Evolutionary conservation across 2,329 filamentous ascomycete species (phyloP).

Genomic region (Ophiostoma pallidulum): DNA sequence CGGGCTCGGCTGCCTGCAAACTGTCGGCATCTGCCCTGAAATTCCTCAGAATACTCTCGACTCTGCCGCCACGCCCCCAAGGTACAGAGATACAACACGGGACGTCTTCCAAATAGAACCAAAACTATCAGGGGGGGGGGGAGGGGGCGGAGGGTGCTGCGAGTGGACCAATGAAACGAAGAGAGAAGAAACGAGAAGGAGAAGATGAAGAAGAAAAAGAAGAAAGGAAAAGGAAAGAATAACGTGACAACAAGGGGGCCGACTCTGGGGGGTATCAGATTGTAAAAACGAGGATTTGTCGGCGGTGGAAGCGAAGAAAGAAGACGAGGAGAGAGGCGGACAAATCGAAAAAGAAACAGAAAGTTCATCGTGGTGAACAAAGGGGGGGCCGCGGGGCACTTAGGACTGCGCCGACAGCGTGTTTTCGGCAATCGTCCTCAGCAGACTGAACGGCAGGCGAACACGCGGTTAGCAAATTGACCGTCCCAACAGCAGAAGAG

Average conservation of each 20-base stretch:
- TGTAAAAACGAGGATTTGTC: too few species aligned
- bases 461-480: neutral
- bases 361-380: too few species aligned
- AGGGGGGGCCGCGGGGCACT: neutral
- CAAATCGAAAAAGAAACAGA: neutral
- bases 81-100: too few species aligned
- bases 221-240: neutral
- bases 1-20: too few species aligned
- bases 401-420: conserved; percentile 4
- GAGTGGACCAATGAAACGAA: too few species aligned
- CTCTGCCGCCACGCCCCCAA: too few species aligned
- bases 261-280: conserved; percentile 11
- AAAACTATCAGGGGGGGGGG: too few species aligned
- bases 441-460: neutral
- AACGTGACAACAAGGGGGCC: neutral
- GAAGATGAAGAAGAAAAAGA: neutral
- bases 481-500: neutral
- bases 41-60: too few species aligned
- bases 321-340: neutral
- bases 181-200: neutral
- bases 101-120: too few species aligned
- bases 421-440: conserved; percentile 10
- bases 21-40: too few species aligned
- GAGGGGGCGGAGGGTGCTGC: too few species aligned
- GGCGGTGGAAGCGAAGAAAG: too few species aligned